phyloP scores from a whole-genome alignment of 331 rosid genomes.

The Stylosanthes scabra region DNA sequence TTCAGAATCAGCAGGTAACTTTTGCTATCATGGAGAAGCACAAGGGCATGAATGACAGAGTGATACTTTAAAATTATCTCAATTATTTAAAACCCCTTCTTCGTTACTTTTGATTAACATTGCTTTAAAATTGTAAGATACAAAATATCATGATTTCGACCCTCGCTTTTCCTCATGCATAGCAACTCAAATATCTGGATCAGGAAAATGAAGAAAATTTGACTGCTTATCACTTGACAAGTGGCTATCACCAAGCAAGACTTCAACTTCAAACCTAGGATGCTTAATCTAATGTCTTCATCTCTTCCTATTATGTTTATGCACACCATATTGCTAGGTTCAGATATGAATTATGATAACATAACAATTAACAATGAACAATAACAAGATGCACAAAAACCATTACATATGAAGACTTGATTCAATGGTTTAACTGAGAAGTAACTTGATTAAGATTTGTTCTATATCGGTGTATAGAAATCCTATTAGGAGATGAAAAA shows the following conservation, averaged over 20 bases:
- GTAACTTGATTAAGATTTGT: neutral
- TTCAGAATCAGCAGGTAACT: slow-evolving; percentile 20
- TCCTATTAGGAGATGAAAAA: neutral
- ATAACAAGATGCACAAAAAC: slow-evolving; percentile 19
- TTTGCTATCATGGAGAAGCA: neutral
- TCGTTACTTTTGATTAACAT: slow-evolving; percentile 1
- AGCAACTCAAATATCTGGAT: slow-evolving; percentile 4
- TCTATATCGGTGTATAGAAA: slow-evolving; percentile 17
- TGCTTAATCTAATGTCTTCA: neutral
- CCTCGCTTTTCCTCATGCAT: slow-evolving; percentile 5
- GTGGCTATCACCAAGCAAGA: slow-evolving; percentile 1
- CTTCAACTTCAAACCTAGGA: slow-evolving; percentile 11
- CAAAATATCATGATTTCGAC: neutral
- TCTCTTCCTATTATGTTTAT: neutral
- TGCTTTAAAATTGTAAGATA: neutral
- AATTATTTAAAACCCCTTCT: neutral
- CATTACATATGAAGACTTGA: slow-evolving; percentile 7
- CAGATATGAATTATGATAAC: slow-evolving; percentile 9
- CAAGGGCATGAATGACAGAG: neutral
- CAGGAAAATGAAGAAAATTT: neutral
- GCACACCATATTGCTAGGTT: neutral
- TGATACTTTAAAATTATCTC: slow-evolving; percentile 1
- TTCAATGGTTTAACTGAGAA: slow-evolving; percentile 8
- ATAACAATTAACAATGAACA: neutral
- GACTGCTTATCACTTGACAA: slow-evolving; percentile 1